Percentiles rank a stretch among this genome's conserved stretches.
phyloP scores from a whole-genome alignment of 2,329 filamentous ascomycete species.

The Colletotrichum zoysiae region DNA sequence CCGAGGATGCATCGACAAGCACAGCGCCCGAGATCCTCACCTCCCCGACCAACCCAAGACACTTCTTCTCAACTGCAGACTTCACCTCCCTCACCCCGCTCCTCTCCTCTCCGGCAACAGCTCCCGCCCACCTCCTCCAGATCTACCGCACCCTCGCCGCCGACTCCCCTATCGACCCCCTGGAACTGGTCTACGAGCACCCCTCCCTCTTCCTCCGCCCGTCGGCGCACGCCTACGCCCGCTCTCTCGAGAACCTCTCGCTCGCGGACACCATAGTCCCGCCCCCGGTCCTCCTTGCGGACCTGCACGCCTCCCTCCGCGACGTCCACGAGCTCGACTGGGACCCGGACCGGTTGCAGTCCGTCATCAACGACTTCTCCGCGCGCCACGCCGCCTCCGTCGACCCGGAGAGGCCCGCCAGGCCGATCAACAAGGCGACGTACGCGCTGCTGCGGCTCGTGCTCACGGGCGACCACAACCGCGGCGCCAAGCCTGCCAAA shows the following conservation, averaged over 20 bases:
- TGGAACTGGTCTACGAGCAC: conserved; percentile 35
- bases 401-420: conserved; percentile 11
- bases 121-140: conserved; percentile 28
- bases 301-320: conserved; percentile 22
- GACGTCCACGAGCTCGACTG: conserved; percentile 34
- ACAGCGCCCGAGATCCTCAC: conserved; percentile 7
- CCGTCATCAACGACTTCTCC: conserved; percentile 29
- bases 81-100: conserved; percentile 21
- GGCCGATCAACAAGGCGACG: conserved; percentile 15
- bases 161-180: conserved; percentile 39
- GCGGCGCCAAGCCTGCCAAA: conserved; percentile 42
- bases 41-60: conserved; percentile 14
- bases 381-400: conserved; percentile 10
- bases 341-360: conserved; percentile 32
- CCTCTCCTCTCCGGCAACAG: conserved; percentile 14
- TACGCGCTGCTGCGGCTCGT: conserved; percentile 38
- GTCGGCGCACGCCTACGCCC: conserved; percentile 17
- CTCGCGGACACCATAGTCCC: conserved; percentile 4
- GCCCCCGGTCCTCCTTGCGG: conserved; percentile 19
- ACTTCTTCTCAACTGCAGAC: conserved; percentile 28
- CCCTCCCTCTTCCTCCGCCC: conserved; percentile 42
- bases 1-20: not conserved
- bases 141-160: conserved; percentile 36
- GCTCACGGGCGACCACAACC: conserved; percentile 34
- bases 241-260: conserved; percentile 20